Conservation (phyloP, 768 basidiomycete genomes). For the Tephrocybe sp. region DNA sequence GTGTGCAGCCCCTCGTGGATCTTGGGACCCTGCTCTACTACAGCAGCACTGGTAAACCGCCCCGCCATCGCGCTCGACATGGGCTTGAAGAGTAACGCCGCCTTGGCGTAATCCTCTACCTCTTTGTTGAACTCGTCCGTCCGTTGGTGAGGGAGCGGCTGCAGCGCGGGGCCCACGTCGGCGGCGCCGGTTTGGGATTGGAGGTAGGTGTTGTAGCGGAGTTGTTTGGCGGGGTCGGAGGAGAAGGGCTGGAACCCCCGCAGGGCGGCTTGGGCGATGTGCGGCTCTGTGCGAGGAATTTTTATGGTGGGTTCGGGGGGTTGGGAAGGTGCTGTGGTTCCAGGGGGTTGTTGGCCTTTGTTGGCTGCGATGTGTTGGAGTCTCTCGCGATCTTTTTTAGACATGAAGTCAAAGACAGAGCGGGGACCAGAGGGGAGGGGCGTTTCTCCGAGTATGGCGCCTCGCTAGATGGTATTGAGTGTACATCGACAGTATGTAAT, state of each 20-base stretch:
- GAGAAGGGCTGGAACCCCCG: constrained; percentile 90
- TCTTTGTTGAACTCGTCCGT: constrained; percentile 79
- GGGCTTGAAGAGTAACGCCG: constrained; percentile 90
- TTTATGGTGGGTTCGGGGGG: constrained; percentile 27
- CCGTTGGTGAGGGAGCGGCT: constrained; percentile 56
- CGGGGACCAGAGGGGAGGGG: constrained; percentile 66
- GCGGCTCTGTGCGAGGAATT: constrained; percentile 67
- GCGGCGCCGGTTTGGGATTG: constrained; percentile 61
- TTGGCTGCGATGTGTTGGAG: constrained; percentile 58
- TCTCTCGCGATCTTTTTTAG: constrained; percentile 87
- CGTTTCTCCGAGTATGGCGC: constrained; percentile 79
- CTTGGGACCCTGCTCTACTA: constrained; percentile 66
- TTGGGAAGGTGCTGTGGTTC: constrained; percentile 25
- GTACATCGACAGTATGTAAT: background rate
- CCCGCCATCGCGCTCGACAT: constrained; percentile 91
- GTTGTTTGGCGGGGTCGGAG: constrained; percentile 74
- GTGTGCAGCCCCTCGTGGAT: constrained; percentile 68
- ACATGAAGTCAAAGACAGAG: constrained; percentile 94
- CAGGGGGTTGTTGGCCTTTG: constrained; percentile 20
- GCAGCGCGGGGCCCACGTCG: constrained; percentile 47
- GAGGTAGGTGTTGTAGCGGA: constrained; percentile 83
- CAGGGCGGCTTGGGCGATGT: constrained; percentile 84
- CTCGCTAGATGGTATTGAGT: constrained; percentile 56
- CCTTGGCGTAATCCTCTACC: constrained; percentile 81
- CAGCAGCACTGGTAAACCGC: constrained; percentile 83